A percentile compares a stretch with the other conserved stretches of the same genome.
Evolutionary conservation across 2,329 filamentous ascomycete species (phyloP).

Genomic region (Cordyceps cicadae): DNA sequence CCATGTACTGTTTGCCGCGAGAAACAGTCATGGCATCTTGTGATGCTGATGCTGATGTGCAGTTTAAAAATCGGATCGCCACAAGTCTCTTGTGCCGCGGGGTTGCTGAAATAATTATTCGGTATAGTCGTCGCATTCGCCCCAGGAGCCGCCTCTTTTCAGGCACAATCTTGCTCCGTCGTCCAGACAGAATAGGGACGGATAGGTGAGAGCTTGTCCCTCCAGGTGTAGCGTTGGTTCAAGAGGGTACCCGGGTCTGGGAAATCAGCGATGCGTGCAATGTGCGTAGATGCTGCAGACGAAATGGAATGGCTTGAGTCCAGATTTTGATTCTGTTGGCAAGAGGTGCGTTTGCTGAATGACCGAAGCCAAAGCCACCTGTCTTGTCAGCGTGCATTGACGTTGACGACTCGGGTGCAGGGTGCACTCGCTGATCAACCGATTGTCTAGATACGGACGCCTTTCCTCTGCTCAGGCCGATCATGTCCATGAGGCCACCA

Average conservation of each 20-base stretch:
- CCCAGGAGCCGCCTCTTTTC: neutral
- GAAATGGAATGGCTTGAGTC: conserved; percentile 23
- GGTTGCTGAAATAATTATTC: neutral
- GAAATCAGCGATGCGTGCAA: conserved; percentile 22
- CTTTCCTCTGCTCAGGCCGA: conserved; percentile 22
- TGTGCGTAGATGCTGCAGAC: conserved; percentile 26
- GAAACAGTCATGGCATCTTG: neutral
- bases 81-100: neutral
- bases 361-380: conserved; percentile 21
- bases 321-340: conserved; percentile 16
- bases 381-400: neutral
- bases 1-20: neutral
- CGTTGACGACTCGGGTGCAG: neutral
- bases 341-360: conserved; percentile 15
- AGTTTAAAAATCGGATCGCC: neutral
- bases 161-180: neutral
- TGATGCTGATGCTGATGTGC: neutral
- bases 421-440: conserved; percentile 22
- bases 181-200: conserved; percentile 15
- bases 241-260: conserved; percentile 25
- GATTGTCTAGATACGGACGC: conserved; percentile 24
- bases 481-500: conserved; percentile 23
- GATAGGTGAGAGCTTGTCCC: conserved; percentile 20
- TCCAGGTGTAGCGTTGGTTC: conserved; percentile 20
- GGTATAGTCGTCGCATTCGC: neutral